Evolutionary conservation across 768 basidiomycete species (phyloP), one percentile per base, ranked within the genome.

Genomic region (Goffeauzyma gilvescens): DNA sequence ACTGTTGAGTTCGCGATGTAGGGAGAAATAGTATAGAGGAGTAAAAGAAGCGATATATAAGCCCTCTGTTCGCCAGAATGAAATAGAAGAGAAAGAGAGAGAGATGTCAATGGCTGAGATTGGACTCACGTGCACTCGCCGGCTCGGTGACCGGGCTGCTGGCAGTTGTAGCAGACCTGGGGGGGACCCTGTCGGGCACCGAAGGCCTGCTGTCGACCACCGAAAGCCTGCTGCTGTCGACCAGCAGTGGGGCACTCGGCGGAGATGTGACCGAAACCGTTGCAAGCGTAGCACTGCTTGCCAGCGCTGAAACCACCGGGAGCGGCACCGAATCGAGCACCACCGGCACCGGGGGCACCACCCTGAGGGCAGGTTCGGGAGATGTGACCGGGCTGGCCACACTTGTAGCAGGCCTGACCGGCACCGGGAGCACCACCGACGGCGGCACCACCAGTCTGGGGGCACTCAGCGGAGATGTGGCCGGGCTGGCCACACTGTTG

Each of bases 301-400:
- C 38, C 38, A 22, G 45, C 50, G 36, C 50, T 48, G 53, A 42
- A 54, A 28, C 54, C 53, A 50, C 53, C 57, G 20, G 37, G 38
- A 34, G 44, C 49, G 48, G 49, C 58, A 32, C 53, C 54, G 21
- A 34, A 38, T 43, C 43, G 44, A 41, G 39, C 44, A 44, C 55
- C 58, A 33, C 40, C 50, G 43, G 33, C 48, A 44, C 35, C 53
- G 43, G 53, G 50, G 26, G 42, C 44, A 44, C 49, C 56, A 50
- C 54, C 59, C 49, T 40, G 50, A 53, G 62, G 57, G 50, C 62
- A 63, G 49, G 50, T 48, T 34, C 62, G 53, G 49, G 58, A 52
- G 54, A 62, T 57, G 37, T 41, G 61, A 21, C 62, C 62, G 46
- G 58, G 54, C 53, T 63, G 59, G 41, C 62, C 62, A 44, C 62